These are phyloP conservation scores for Clavispora carvajalis DNA, from an alignment of 805 yeast genomes.

Conservation along the genomic window DNA sequence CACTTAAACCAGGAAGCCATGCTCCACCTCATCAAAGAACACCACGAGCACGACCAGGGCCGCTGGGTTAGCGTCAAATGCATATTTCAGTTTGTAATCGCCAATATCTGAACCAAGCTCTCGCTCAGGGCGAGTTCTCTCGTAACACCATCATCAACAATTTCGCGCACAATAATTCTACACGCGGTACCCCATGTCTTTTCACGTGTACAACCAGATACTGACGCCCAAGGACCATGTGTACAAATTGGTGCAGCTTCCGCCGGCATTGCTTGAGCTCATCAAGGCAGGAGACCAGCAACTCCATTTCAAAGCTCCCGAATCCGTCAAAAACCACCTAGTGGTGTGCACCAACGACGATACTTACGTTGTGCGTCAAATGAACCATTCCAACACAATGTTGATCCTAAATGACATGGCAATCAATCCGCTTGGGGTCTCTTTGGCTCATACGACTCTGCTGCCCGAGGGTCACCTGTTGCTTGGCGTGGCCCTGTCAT, in stretches of 20 bases:
- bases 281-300: conserved; percentile 3
- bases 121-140: too few species aligned
- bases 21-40: too few species aligned
- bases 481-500: conserved; percentile 23
- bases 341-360: conserved; percentile 54
- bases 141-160: too few species aligned
- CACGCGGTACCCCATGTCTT: conserved; percentile 8
- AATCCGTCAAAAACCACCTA: conserved; percentile 29
- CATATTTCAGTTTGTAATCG: too few species aligned
- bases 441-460: neutral
- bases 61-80: too few species aligned
- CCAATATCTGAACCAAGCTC: too few species aligned
- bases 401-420: conserved; percentile 37
- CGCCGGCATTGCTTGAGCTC: conserved; percentile 8
- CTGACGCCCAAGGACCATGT: conserved; percentile 5
- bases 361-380: conserved; percentile 67
- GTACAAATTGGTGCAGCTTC: conserved; percentile 16
- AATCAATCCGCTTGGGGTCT: conserved; percentile 1
- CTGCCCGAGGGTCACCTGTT: conserved; percentile 14
- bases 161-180: neutral
- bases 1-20: too few species aligned
- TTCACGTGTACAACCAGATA: conserved; percentile 9
- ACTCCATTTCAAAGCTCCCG: conserved; percentile 14
- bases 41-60: too few species aligned
- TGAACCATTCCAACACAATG: conserved; percentile 86